Evolutionary conservation across 2,329 filamentous ascomycete genomes (phyloP).

Genomic region (Monosporascus ibericus): DNA sequence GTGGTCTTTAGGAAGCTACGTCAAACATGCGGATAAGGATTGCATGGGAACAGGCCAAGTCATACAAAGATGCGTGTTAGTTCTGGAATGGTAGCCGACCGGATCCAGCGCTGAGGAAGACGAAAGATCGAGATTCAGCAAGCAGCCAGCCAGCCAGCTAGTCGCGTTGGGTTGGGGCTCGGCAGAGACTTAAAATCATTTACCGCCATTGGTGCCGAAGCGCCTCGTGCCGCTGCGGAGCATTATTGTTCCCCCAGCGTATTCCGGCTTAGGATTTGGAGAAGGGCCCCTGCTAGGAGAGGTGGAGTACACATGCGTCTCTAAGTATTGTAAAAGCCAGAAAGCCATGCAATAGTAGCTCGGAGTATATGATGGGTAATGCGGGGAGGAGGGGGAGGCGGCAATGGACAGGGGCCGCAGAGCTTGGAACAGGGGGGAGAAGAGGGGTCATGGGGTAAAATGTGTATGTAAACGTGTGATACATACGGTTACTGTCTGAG

Average conservation of each 20-base stretch:
- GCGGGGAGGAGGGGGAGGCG: not conserved
- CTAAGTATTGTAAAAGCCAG: too few relatives aligned
- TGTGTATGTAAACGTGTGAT: not conserved
- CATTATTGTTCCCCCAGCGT: constrained; percentile 12
- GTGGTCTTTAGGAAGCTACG: not conserved
- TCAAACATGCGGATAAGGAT: not conserved
- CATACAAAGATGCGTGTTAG: too few relatives aligned
- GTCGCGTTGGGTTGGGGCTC: constrained; percentile 1
- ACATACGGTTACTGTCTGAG: too few relatives aligned
- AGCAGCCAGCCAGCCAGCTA: constrained; percentile 8
- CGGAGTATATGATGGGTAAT: not conserved
- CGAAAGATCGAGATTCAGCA: constrained; percentile 15
- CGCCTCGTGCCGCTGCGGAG: constrained; percentile 7
- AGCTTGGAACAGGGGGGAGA: not conserved
- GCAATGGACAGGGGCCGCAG: not conserved
- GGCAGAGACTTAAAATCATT: constrained; percentile 11
- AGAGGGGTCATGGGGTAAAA: not conserved
- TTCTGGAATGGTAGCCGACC: too few relatives aligned
- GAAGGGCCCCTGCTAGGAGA: not conserved
- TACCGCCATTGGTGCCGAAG: constrained; percentile 24
- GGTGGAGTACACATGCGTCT: too few relatives aligned
- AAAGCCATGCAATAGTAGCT: too few relatives aligned
- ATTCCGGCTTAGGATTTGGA: constrained; percentile 3
- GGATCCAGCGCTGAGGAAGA: constrained; percentile 5
- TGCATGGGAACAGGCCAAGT: too few relatives aligned